Base-by-base conservation (phyloP, 345 rosid genomes). In the Angophora floribunda region DNA sequence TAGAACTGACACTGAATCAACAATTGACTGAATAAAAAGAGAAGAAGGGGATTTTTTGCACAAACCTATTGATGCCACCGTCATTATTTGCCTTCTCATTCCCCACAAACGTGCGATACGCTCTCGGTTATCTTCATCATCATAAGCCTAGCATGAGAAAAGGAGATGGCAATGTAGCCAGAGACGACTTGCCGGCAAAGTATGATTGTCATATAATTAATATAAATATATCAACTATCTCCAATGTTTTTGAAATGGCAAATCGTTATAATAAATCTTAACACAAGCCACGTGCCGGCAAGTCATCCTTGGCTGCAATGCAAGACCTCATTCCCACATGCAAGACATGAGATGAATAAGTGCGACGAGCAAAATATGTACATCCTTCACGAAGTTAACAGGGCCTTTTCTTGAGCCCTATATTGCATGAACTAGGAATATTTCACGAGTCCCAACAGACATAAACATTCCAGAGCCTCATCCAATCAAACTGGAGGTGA, bases 241-340 rank as follows among this genome's bases (percentile, higher is more conserved):
- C 51, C 15, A 10, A 55, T 26, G 30, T 49, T 49, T 51, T 24
- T 26, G 53, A 53, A 6, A 16, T 49, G 47, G 32, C 45, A n/a
- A 24, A 52, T 36, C 8, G 28, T 52, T 19, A 47, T 9, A 52
- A 45, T 14, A 78, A 52, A 50, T 52, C 17, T 32, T 86, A 67
- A 9, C 82, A 6, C 50, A 2, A 86, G 61, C 30, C 22, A 9
- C 8, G 51, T 50, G 85, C 92, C 97, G 97, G 97, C 96, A 95
- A 95, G 96, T 95, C 97, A 95, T 95, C 96, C 97, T 95, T 95
- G 96, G 96, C 97, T 95, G 92, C 91, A 90, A 89, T 87, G 90
- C 92, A 85, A 85, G 28, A 47, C 89, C 95, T 92, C 93, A 82
- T 90, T 89, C 87, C 87, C 94, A 82, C 97, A 95, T 93, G 96